These are phyloP conservation scores for Lasiodiplodia sp. DNA, from an alignment of 2,329 filamentous ascomycete species.

Conservation along the genomic window DNA sequence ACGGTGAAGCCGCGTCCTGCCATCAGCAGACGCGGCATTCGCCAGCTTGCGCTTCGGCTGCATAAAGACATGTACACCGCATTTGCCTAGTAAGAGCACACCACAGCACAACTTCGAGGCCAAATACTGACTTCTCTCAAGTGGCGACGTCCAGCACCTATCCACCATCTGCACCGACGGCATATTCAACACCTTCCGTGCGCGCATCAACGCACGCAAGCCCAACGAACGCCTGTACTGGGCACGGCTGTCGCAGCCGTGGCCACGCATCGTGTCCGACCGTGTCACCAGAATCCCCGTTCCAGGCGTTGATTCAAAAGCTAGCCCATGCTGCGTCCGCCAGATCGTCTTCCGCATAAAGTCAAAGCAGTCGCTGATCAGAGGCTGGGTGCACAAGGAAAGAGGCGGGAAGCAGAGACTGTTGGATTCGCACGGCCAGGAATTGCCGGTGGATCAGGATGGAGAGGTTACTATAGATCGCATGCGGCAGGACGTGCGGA, in stretches of 20 bases:
- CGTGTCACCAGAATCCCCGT: constrained; percentile 58
- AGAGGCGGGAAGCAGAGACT: constrained; percentile 43
- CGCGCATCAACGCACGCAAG: constrained; percentile 62
- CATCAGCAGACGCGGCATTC: constrained; percentile 47
- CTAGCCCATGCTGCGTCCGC: constrained; percentile 53
- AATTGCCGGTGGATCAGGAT: constrained; percentile 12
- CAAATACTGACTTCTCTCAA: constrained; percentile 3
- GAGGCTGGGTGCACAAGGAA: constrained; percentile 40
- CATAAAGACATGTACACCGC: constrained; percentile 69
- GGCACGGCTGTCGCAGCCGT: constrained; percentile 37
- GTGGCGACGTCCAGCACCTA: constrained; percentile 19
- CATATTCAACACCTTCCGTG: constrained; percentile 60
- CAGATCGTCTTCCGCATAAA: constrained; percentile 68
- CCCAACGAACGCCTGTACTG: constrained; percentile 57
- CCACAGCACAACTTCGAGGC: background rate
- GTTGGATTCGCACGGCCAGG: constrained; percentile 31
- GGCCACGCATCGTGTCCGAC: constrained; percentile 64
- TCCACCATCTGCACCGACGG: constrained; percentile 60
- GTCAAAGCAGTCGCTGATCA: constrained; percentile 58
- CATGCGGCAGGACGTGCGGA: constrained; percentile 42
- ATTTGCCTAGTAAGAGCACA: constrained; percentile 56
- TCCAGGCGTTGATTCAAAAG: constrained; percentile 33
- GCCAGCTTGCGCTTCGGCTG: constrained; percentile 64
- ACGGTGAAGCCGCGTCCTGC: constrained; percentile 44
- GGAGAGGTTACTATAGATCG: constrained; percentile 29